phyloP scores from a whole-genome alignment of 2,329 filamentous ascomycete species.

The Didymella exigua region DNA sequence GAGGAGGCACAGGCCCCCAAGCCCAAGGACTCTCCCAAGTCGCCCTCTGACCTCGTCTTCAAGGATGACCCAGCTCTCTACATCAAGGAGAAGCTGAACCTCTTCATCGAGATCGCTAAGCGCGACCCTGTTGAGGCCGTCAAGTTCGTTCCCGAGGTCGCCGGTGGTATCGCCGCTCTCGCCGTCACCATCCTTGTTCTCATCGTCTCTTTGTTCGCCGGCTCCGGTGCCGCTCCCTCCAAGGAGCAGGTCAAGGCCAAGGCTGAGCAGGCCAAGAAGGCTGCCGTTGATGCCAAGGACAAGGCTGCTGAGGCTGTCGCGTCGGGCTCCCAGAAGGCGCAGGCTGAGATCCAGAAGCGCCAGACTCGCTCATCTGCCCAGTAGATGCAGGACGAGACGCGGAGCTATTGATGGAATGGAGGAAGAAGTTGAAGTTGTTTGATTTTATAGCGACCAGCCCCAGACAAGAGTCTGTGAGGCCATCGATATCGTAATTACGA shows the following conservation, averaged over 20 bases:
- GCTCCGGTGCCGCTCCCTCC: slow-evolving; percentile 67
- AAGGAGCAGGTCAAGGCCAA: slow-evolving; percentile 72
- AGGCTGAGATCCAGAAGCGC: slow-evolving; percentile 70
- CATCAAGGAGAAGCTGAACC: slow-evolving; percentile 88
- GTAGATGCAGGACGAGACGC: slow-evolving; percentile 22
- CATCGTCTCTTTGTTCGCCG: slow-evolving; percentile 68
- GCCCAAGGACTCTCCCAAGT: slow-evolving; percentile 67
- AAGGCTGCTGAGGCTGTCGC: slow-evolving; percentile 70
- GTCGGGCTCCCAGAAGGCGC: slow-evolving; percentile 73
- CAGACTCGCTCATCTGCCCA: slow-evolving; percentile 53
- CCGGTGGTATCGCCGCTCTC: slow-evolving; percentile 76
- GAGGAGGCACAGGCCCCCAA: slow-evolving; percentile 83
- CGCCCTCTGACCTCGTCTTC: slow-evolving; percentile 82
- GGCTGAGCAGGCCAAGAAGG: slow-evolving; percentile 77
- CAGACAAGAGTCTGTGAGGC: slow-evolving; percentile 24
- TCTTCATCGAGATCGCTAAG: slow-evolving; percentile 85
- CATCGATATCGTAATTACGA: slow-evolving; percentile 10
- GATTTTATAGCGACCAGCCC: slow-evolving; percentile 16
- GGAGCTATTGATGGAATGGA: background rate
- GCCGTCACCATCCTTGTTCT: slow-evolving; percentile 73
- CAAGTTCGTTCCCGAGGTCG: slow-evolving; percentile 90
- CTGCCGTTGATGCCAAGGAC: slow-evolving; percentile 67
- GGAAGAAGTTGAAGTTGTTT: background rate
- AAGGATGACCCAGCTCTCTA: slow-evolving; percentile 86
- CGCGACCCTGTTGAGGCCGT: slow-evolving; percentile 81